Evolutionary conservation across 441 rosid genomes (phyloP).

Genomic region (Lepidium campestre): DNA sequence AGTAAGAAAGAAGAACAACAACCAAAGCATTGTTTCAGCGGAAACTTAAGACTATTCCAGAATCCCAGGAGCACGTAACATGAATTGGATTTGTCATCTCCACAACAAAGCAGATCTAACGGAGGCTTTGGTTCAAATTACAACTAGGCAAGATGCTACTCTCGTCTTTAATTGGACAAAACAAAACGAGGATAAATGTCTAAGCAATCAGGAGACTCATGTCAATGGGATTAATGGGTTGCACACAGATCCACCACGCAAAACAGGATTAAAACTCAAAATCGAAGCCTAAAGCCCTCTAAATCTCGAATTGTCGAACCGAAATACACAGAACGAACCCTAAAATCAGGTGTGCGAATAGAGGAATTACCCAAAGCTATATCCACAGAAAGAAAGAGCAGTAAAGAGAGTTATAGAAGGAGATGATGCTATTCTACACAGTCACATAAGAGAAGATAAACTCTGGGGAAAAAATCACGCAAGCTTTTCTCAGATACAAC

Average conservation of each 20-base stretch:
- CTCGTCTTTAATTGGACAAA: not conserved
- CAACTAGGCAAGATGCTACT: not conserved
- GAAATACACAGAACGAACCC: constrained; percentile 31
- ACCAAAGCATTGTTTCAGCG: not conserved
- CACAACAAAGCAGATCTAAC: constrained; percentile 10
- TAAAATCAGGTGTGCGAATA: constrained; percentile 25
- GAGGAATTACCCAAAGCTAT: constrained; percentile 6
- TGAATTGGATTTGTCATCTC: not conserved
- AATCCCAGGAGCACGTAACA: not conserved
- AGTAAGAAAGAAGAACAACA: not conserved
- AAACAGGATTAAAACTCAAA: constrained; percentile 22
- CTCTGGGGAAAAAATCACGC: constrained; percentile 21
- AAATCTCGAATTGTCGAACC: constrained; percentile 34
- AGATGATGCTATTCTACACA: constrained; percentile 29
- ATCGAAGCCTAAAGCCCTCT: constrained; percentile 34
- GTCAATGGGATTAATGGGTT: constrained; percentile 10
- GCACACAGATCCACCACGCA: constrained; percentile 49
- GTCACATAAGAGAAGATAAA: constrained; percentile 14
- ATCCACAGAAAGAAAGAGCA: not conserved
- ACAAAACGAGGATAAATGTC: constrained; percentile 8
- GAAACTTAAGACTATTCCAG: not conserved
- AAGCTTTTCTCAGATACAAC: constrained; percentile 5
- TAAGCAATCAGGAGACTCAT: constrained; percentile 7
- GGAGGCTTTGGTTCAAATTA: not conserved
- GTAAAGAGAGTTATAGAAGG: constrained; percentile 2